phyloP scores from a whole-genome alignment of 148 eudicot species.

The Selenicereus undatus region DNA sequence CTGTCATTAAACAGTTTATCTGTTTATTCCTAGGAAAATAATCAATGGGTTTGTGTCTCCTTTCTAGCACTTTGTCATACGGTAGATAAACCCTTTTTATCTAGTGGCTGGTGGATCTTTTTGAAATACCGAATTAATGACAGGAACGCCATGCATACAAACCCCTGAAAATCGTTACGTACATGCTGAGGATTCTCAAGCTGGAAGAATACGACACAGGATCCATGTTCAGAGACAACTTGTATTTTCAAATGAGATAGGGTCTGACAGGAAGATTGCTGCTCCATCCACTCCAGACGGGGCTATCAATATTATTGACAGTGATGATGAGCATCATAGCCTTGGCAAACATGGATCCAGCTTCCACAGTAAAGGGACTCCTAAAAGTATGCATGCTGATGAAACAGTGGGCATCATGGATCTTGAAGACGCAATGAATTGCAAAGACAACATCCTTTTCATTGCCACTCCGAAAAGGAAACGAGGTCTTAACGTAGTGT shows the following conservation, averaged over 20 bases:
- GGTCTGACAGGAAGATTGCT: slow-evolving; percentile 36
- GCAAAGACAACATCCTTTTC: slow-evolving; percentile 11
- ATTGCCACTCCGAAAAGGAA: slow-evolving; percentile 39
- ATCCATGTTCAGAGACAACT: slow-evolving; percentile 37
- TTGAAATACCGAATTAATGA: not conserved
- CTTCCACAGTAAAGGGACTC: slow-evolving; percentile 6
- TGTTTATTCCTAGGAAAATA: not conserved
- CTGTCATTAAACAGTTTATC: not conserved
- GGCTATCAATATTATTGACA: slow-evolving; percentile 39
- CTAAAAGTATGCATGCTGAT: slow-evolving; percentile 8
- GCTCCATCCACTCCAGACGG: slow-evolving; percentile 59
- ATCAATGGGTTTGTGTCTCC: not conserved
- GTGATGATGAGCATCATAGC: slow-evolving; percentile 43
- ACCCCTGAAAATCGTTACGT: slow-evolving; percentile 5
- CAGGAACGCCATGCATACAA: slow-evolving; percentile 10
- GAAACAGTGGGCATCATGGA: not conserved
- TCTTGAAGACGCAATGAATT: slow-evolving; percentile 21
- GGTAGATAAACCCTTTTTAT: not conserved
- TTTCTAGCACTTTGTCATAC: not conserved
- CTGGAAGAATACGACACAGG: not conserved
- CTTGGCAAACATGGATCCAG: not conserved
- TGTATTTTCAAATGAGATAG: slow-evolving; percentile 33
- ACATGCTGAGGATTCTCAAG: not conserved
- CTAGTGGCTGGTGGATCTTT: not conserved
- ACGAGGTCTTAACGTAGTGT: slow-evolving; percentile 44